Conservation (phyloP, 2,329 filamentous ascomycete genomes). For the Hortaea werneckii region DNA sequence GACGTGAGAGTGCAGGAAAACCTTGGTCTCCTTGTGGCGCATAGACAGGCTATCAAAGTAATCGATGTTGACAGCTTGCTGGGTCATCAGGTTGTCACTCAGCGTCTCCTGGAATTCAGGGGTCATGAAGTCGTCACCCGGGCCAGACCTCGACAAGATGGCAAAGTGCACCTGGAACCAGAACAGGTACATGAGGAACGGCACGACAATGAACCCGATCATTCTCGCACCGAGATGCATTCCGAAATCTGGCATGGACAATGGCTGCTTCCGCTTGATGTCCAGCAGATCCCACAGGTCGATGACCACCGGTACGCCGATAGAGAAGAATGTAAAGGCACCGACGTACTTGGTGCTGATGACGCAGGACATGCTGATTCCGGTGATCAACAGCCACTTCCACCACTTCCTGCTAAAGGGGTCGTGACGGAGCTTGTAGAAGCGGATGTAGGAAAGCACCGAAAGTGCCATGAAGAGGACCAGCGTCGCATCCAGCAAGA, state of each 20-base stretch:
- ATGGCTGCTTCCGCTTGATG: constrained; percentile 69
- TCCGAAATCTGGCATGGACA: constrained; percentile 67
- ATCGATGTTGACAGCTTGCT: constrained; percentile 74
- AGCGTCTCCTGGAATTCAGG: constrained; percentile 96
- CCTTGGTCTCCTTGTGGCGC: constrained; percentile 94
- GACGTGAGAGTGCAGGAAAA: constrained; percentile 86
- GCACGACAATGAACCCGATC: constrained; percentile 78
- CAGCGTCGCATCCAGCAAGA: constrained; percentile 86
- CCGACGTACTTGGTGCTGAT: constrained; percentile 99
- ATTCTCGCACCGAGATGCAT: constrained; percentile 85
- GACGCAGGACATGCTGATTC: constrained; percentile 88
- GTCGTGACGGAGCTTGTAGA: constrained; percentile 88
- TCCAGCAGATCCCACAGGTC: constrained; percentile 93
- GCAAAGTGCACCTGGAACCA: constrained; percentile 99
- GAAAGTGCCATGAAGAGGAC: constrained; percentile 95
- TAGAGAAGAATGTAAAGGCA: constrained; percentile 91
- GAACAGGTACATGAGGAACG: constrained; percentile 97
- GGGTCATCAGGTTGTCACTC: constrained; percentile 85
- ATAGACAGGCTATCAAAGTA: constrained; percentile 85
- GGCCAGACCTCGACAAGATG: constrained; percentile 76
- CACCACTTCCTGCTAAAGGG: constrained; percentile 96
- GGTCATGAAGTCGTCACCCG: constrained; percentile 97
- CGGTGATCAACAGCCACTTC: constrained; percentile 97
- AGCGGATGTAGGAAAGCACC: constrained; percentile 87
- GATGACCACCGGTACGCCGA: constrained; percentile 85